phyloP scores from a whole-genome alignment of 331 rosid species.

The Stylosanthes scabra region DNA sequence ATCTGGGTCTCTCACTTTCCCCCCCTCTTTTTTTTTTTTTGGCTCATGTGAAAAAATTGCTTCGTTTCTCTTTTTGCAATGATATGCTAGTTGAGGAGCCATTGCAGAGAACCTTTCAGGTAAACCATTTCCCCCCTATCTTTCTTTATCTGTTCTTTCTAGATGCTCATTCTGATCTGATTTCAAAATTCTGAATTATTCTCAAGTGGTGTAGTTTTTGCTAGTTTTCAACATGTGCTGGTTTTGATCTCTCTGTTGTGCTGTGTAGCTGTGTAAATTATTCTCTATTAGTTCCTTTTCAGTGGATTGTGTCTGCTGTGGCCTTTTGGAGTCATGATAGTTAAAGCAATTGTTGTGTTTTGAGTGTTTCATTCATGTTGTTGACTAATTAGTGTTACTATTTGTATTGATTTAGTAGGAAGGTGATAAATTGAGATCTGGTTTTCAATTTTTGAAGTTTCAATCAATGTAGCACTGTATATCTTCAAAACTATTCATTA shows the following conservation, averaged over 20 bases:
- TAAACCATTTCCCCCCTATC: constrained; percentile 28
- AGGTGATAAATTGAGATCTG: constrained; percentile 41
- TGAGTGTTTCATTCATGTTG: constrained; percentile 26
- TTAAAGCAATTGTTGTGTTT: constrained; percentile 16
- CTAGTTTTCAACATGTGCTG: constrained; percentile 20
- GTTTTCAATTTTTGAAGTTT: constrained; percentile 31
- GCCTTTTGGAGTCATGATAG: constrained; percentile 3
- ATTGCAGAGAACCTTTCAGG: constrained; percentile 81
- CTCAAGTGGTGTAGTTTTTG: constrained; percentile 4
- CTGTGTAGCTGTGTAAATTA: constrained; percentile 17
- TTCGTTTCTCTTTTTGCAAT: constrained; percentile 22
- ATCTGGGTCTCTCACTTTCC: constrained; percentile 12
- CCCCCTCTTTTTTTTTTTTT: neutral
- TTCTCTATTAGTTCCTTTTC: neutral
- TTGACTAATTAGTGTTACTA: constrained; percentile 35
- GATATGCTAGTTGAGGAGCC: constrained; percentile 73
- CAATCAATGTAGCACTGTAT: constrained; percentile 38
- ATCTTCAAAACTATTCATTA: constrained; percentile 21
- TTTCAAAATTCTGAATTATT: constrained; percentile 31
- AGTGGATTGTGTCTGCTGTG: constrained; percentile 15
- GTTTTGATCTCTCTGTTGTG: constrained; percentile 38
- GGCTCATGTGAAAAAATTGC: neutral
- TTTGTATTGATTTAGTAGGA: constrained; percentile 22
- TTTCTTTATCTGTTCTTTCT: neutral
- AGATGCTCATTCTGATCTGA: constrained; percentile 35